These are phyloP conservation scores for Protea cynaroides DNA, from an alignment of 164 flowering plant genomes.

Conservation along the genomic window DNA sequence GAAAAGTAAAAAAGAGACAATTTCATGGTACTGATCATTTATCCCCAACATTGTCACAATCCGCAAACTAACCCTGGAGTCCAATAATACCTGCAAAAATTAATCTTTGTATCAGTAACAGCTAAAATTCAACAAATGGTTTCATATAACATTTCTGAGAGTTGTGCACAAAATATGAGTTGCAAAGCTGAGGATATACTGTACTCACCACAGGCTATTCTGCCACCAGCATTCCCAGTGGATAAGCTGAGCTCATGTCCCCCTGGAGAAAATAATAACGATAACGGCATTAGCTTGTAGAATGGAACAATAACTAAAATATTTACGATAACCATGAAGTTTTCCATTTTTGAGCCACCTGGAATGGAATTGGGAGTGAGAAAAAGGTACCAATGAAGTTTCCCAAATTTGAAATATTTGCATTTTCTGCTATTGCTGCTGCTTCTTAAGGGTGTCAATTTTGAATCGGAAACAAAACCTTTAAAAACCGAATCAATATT, in stretches of 20 bases:
- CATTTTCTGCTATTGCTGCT: too few species aligned
- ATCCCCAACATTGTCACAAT: neutral
- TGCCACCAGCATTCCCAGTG: slow-evolving; percentile 95
- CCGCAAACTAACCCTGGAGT: slow-evolving; percentile 38
- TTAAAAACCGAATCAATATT: too few species aligned
- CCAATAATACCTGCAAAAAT: slow-evolving; percentile 62
- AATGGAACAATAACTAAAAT: neutral
- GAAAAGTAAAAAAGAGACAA: neutral
- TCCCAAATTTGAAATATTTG: too few species aligned
- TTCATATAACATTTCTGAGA: neutral
- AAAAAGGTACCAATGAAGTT: too few species aligned
- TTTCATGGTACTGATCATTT: neutral
- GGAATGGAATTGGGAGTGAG: too few species aligned
- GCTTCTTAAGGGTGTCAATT: too few species aligned
- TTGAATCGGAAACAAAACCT: too few species aligned
- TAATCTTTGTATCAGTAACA: neutral
- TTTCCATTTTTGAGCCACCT: too few species aligned
- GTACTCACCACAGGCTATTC: slow-evolving; percentile 77
- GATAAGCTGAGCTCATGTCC: slow-evolving; percentile 90
- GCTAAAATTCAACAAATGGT: neutral
- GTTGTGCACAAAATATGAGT: too few species aligned
- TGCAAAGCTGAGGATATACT: neutral
- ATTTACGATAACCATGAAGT: too few species aligned
- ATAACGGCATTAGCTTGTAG: too few species aligned
- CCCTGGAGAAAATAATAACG: slow-evolving; percentile 32